Percentiles rank a stretch among this genome's conserved stretches.
phyloP scores from a whole-genome alignment of 1,139 yeast genomes.

The Scheffersomyces cryptocercus region DNA sequence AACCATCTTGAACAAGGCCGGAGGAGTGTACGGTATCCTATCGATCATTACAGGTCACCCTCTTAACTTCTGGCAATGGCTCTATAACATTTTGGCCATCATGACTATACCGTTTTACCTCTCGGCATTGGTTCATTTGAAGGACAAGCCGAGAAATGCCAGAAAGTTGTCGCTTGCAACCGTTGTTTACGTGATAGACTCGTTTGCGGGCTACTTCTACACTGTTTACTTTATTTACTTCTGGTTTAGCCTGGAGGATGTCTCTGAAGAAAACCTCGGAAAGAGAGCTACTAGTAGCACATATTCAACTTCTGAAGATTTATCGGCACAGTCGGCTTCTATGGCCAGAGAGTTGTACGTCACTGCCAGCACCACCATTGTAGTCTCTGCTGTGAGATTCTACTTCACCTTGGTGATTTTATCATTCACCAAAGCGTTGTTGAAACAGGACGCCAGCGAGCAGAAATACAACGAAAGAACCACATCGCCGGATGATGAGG shows the following conservation, averaged over 20 bases:
- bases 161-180: slow-evolving; percentile 61
- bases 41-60: slow-evolving; percentile 92
- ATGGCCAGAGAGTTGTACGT: slow-evolving; percentile 70
- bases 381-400: slow-evolving; percentile 54
- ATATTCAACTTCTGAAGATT: slow-evolving; percentile 5
- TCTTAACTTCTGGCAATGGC: slow-evolving; percentile 79
- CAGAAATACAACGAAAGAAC: slow-evolving; percentile 18
- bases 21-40: slow-evolving; percentile 84
- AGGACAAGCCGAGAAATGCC: slow-evolving; percentile 29
- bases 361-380: slow-evolving; percentile 58
- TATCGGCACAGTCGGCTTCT: slow-evolving; percentile 61
- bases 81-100: slow-evolving; percentile 69
- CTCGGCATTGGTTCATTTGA: slow-evolving; percentile 53
- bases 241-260: slow-evolving; percentile 65
- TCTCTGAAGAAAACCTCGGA: slow-evolving; percentile 11
- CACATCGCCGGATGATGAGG: slow-evolving; percentile 7
- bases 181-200: slow-evolving; percentile 64
- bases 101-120: slow-evolving; percentile 66
- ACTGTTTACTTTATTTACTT: slow-evolving; percentile 71
- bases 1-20: slow-evolving; percentile 82
- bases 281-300: slow-evolving; percentile 4
- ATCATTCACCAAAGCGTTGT: slow-evolving; percentile 54
- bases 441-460: slow-evolving; percentile 34
- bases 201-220: slow-evolving; percentile 64
- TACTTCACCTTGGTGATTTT: slow-evolving; percentile 67